A percentile compares a stretch with the other conserved stretches of the same genome.
phyloP scores from a whole-genome alignment of 2,329 filamentous ascomycete genomes.

The Talaromyces marneffei region DNA sequence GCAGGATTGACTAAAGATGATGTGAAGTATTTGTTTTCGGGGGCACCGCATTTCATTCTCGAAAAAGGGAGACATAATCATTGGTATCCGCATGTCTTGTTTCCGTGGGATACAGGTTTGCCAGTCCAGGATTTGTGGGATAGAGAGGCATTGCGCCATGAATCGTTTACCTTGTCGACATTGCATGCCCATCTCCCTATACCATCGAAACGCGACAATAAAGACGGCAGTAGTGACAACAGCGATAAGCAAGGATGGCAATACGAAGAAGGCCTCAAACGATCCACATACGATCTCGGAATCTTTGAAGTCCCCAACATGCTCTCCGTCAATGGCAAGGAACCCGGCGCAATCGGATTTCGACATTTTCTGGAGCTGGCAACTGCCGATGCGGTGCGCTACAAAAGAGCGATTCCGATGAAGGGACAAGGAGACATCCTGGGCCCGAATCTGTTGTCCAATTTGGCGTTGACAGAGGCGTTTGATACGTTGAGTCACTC shows the following conservation, averaged over 20 bases:
- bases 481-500: constrained; percentile 32
- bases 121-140: constrained; percentile 38
- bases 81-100: constrained; percentile 41
- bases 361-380: constrained; percentile 45
- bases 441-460: constrained; percentile 19
- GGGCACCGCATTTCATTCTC: constrained; percentile 42
- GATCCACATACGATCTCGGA: constrained; percentile 40
- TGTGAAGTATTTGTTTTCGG: constrained; percentile 38
- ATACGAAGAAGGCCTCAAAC: constrained; percentile 23
- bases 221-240: constrained; percentile 17
- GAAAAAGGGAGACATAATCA: constrained; percentile 36
- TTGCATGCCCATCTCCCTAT: constrained; percentile 42
- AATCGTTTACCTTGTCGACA: constrained; percentile 38
- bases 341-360: constrained; percentile 43
- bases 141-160: constrained; percentile 34
- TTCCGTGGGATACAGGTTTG: constrained; percentile 39
- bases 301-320: constrained; percentile 47
- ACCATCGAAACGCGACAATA: constrained; percentile 26
- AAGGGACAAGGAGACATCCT: constrained; percentile 16
- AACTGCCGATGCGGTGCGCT: constrained; percentile 32
- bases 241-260: constrained; percentile 19
- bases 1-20: constrained; percentile 30
- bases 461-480: constrained; percentile 25
- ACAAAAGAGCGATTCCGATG: constrained; percentile 20
- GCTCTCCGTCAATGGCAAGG: constrained; percentile 41